phyloP scores from a whole-genome alignment of 2,329 filamentous ascomycete species.

The Ceratocystis cubensis region DNA sequence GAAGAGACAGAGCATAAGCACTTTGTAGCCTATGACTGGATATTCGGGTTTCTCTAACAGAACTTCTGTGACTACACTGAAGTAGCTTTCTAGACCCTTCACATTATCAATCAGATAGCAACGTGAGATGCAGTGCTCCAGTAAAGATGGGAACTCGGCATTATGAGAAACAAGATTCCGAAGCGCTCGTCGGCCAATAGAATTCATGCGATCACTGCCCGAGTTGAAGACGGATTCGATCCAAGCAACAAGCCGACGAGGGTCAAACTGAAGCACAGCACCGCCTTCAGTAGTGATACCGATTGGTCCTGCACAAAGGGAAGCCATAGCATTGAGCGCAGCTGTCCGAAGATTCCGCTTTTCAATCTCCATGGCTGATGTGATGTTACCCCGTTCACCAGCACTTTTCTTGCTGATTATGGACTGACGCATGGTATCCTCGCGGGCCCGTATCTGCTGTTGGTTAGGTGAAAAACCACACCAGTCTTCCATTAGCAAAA shows the following conservation, averaged over 20 bases:
- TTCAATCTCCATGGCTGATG: slow-evolving; percentile 90
- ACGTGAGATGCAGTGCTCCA: slow-evolving; percentile 81
- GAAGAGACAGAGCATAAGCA: slow-evolving; percentile 77
- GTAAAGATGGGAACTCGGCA: slow-evolving; percentile 67
- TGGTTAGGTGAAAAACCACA: slow-evolving; percentile 94
- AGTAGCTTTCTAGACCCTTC: slow-evolving; percentile 89
- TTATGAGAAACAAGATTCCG: slow-evolving; percentile 87
- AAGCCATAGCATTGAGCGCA: slow-evolving; percentile 88
- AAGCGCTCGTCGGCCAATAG: slow-evolving; percentile 75
- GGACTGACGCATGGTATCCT: slow-evolving; percentile 77
- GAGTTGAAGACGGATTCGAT: slow-evolving; percentile 90
- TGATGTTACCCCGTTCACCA: slow-evolving; percentile 63
- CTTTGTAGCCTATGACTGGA: slow-evolving; percentile 76
- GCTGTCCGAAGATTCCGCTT: slow-evolving; percentile 84
- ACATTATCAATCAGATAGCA: slow-evolving; percentile 73
- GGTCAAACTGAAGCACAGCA: slow-evolving; percentile 78
- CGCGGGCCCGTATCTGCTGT: slow-evolving; percentile 62
- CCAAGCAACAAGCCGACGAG: slow-evolving; percentile 87
- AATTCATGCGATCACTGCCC: slow-evolving; percentile 79
- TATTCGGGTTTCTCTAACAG: slow-evolving; percentile 74
- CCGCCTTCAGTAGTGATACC: slow-evolving; percentile 80
- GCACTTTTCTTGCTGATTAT: slow-evolving; percentile 67
- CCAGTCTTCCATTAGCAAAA: slow-evolving; percentile 97
- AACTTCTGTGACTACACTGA: slow-evolving; percentile 80
- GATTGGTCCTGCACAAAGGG: slow-evolving; percentile 74